Evolutionary conservation across 305 asterid species (phyloP), one percentile per base, ranked within the genome.

Genomic region (Fraxinus velutina): DNA sequence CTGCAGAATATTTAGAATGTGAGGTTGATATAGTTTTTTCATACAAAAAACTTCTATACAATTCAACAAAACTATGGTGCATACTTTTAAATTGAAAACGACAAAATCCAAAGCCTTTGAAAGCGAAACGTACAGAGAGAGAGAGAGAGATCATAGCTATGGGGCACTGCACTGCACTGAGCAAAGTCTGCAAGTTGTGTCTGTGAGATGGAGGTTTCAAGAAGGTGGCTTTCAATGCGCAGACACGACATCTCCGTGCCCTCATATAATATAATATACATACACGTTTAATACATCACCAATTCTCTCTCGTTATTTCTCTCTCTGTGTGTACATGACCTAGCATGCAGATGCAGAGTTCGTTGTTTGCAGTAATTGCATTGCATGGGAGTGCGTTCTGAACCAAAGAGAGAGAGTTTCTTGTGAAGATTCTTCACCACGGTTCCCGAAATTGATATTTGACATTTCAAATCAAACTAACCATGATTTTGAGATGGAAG

Each of bases 171-270:
- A 29, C 27, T 24, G 87, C 86, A 84, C 78, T 78, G 88, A 78
- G 37, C 83, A 86, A 81, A 50, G 78, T 83, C 90, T 86, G 92
- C 92, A 92, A 88, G 66, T 88, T 88, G 37, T 34, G 86, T 78
- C 55, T 79, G 73, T 30, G 24, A 52, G 30, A 19, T 13, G 66
- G 15, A 22, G 57, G 75, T 37, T 76, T 15, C 42, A 78, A 30
- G 77, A 33, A n/a, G 57, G 47, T 9, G 30, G 82, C 81, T 81
- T 34, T 91, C 80, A 92, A 92, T 92, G 92, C 91, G 47, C 85
- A 81, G 82, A 83, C 96, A 92, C 92, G 91, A 78, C 87, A 86
- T 92, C 83, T 90, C 88, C 93, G 93, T 91, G 92, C 85, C 84
- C 44, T 68, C 73, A 7, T 9, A 37, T 37, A 57, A 34, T 34